Percentiles rank a stretch among this genome's conserved stretches.
phyloP scores from a whole-genome alignment of 1,284 basidiomycete genomes.

The Malassezia obtusa region DNA sequence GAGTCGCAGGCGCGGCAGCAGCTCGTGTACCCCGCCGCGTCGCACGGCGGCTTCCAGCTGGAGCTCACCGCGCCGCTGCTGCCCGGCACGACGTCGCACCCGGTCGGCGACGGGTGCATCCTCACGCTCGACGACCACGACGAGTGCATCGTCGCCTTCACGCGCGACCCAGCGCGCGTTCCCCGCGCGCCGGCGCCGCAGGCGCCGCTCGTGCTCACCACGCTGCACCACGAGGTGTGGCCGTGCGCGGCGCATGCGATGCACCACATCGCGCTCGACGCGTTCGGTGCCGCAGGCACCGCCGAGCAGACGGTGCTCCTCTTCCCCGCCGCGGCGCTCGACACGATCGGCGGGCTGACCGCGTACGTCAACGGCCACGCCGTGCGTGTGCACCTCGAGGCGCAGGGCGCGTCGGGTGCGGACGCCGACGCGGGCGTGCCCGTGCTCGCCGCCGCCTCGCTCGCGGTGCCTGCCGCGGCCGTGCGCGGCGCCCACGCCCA shows the following conservation, averaged over 20 bases:
- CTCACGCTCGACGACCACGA: not conserved
- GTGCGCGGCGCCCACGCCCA: not conserved
- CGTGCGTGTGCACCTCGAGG: not conserved
- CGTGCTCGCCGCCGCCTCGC: not conserved
- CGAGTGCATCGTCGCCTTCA: not conserved
- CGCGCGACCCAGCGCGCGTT: not conserved
- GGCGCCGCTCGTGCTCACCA: not conserved
- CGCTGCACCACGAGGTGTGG: slow-evolving; percentile 5
- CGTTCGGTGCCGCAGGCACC: not conserved
- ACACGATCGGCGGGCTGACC: not conserved
- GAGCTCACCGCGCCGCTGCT: not conserved
- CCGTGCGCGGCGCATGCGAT: not conserved
- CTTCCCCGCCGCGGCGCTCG: not conserved
- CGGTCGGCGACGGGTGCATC: not conserved
- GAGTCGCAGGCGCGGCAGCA: not conserved
- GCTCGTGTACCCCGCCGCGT: not conserved
- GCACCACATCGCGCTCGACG: not conserved
- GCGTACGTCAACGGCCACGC: not conserved
- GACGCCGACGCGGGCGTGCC: not conserved
- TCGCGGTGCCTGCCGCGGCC: too few relatives aligned
- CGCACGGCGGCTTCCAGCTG: not conserved
- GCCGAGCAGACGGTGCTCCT: not conserved
- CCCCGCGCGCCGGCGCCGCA: too few relatives aligned
- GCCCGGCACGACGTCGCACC: not conserved
- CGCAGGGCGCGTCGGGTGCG: not conserved